Evolutionary conservation across 257 asterid genomes (phyloP).

Genomic region (Rubia yunnanensis): DNA sequence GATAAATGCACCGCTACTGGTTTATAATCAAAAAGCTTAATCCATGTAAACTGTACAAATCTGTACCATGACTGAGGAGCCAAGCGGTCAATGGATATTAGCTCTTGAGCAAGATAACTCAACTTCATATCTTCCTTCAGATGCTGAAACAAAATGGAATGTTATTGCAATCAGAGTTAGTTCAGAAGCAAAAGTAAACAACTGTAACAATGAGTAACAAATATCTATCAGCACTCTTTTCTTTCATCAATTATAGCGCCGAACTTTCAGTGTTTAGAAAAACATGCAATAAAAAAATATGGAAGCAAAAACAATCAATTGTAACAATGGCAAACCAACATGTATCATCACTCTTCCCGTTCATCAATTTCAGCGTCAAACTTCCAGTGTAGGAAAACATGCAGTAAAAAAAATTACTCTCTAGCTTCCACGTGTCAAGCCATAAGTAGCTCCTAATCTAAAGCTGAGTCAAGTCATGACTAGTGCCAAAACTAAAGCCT

Average conservation of each 20-base stretch:
- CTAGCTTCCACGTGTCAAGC: background rate
- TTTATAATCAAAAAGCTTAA: slow-evolving; percentile 2
- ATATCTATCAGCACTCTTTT: background rate
- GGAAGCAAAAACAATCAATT: background rate
- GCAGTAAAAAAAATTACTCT: background rate
- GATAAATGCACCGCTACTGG: background rate
- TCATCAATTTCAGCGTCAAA: too few relatives aligned
- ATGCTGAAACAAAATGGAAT: slow-evolving; percentile 46
- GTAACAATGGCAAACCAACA: too few relatives aligned
- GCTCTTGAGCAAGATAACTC: slow-evolving; percentile 97
- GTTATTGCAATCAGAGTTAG: slow-evolving; percentile 15
- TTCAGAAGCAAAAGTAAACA: background rate
- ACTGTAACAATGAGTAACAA: background rate
- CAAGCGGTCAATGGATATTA: slow-evolving; percentile 86
- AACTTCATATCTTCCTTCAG: slow-evolving; percentile 97
- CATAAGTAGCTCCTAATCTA: background rate
- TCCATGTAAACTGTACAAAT: background rate
- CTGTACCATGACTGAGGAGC: slow-evolving; percentile 94
- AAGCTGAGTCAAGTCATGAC: background rate
- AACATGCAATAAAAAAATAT: background rate
- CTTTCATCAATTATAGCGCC: background rate
- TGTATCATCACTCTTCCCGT: too few relatives aligned
- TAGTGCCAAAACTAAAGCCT: background rate
- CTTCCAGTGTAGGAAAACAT: background rate
- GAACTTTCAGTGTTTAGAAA: background rate